Conservation (phyloP, 2,329 filamentous ascomycete species). For the Neophaeococcomyces mojaviensis region DNA sequence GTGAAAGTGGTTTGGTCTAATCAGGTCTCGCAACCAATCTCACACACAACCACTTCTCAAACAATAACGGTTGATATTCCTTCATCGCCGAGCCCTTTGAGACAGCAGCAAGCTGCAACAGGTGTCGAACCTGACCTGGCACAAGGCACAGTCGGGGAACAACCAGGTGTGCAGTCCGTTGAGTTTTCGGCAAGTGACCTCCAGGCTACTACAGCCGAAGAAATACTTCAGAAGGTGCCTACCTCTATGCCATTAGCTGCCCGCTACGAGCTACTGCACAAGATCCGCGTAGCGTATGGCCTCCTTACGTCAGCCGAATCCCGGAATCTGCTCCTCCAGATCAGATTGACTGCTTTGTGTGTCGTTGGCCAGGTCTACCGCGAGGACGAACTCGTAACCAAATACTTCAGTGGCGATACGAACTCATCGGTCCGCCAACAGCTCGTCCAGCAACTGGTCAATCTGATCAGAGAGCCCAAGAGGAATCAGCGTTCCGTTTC, state of each 20-base stretch:
- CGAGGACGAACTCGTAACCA: conserved; percentile 76
- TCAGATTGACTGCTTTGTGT: conserved; percentile 77
- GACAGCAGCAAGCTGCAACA: conserved; percentile 19
- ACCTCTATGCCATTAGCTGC: conserved; percentile 62
- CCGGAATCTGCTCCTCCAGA: conserved; percentile 68
- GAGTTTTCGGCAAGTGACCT: conserved; percentile 17
- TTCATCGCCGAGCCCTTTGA: conserved; percentile 24
- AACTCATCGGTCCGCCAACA: conserved; percentile 87
- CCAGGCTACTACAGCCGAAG: conserved; percentile 25
- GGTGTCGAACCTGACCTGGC: conserved; percentile 18
- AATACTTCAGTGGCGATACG: conserved; percentile 75
- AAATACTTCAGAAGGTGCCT: conserved; percentile 37
- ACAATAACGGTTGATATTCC: background rate
- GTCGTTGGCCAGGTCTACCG: conserved; percentile 85
- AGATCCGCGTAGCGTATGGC: conserved; percentile 75
- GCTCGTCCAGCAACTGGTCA: conserved; percentile 83
- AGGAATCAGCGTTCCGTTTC: conserved; percentile 63
- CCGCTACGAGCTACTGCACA: conserved; percentile 78
- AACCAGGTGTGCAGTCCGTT: conserved; percentile 4
- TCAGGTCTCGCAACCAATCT: conserved; percentile 22
- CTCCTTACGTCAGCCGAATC: conserved; percentile 58
- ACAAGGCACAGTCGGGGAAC: background rate
- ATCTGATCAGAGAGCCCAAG: conserved; percentile 76
- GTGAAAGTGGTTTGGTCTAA: conserved; percentile 75
- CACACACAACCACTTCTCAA: background rate